Percentiles rank a stretch among this genome's conserved stretches.
Evolutionary conservation across 805 yeast species (phyloP).

Genomic region (Ogataea nitratoaversa): DNA sequence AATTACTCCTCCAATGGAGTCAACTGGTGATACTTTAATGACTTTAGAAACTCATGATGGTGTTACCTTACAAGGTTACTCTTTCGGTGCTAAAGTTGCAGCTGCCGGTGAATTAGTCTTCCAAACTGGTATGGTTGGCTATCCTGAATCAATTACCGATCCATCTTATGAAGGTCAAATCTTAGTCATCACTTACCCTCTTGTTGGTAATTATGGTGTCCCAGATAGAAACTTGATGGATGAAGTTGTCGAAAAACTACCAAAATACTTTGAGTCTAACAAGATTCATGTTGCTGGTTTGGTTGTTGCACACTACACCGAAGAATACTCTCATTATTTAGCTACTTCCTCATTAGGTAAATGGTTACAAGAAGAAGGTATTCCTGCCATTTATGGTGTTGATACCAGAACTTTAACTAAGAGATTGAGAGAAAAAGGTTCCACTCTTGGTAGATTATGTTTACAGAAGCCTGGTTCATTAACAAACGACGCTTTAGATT

Average conservation of each 20-base stretch:
- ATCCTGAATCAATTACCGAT: slow-evolving; percentile 96
- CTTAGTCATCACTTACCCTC: slow-evolving; percentile 91
- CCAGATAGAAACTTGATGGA: slow-evolving; percentile 81
- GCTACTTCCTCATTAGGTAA: slow-evolving; percentile 89
- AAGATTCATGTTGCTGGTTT: slow-evolving; percentile 95
- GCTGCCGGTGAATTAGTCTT: slow-evolving; percentile 97
- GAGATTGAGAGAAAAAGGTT: slow-evolving; percentile 86
- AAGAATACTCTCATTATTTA: slow-evolving; percentile 88
- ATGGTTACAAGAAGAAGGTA: slow-evolving; percentile 87
- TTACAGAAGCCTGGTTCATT: slow-evolving; percentile 43
- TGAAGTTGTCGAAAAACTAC: slow-evolving; percentile 69
- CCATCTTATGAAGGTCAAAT: slow-evolving; percentile 98
- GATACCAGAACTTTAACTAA: slow-evolving; percentile 96
- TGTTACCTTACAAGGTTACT: slow-evolving; percentile 83
- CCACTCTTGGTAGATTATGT: slow-evolving; percentile 86
- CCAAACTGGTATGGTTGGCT: slow-evolving; percentile 99
- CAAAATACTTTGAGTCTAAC: slow-evolving; percentile 89
- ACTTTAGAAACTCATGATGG: slow-evolving; percentile 90
- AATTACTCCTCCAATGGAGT: slow-evolving; percentile 84
- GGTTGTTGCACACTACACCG: slow-evolving; percentile 95
- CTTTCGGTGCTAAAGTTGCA: slow-evolving; percentile 88
- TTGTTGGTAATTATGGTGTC: slow-evolving; percentile 98
- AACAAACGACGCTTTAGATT: slow-evolving; percentile 31
- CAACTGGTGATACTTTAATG: slow-evolving; percentile 77
- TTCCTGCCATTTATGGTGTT: slow-evolving; percentile 97